Evolutionary conservation across 208 protist genomes (phyloP).

Genomic region (Naegleria fowleri): DNA sequence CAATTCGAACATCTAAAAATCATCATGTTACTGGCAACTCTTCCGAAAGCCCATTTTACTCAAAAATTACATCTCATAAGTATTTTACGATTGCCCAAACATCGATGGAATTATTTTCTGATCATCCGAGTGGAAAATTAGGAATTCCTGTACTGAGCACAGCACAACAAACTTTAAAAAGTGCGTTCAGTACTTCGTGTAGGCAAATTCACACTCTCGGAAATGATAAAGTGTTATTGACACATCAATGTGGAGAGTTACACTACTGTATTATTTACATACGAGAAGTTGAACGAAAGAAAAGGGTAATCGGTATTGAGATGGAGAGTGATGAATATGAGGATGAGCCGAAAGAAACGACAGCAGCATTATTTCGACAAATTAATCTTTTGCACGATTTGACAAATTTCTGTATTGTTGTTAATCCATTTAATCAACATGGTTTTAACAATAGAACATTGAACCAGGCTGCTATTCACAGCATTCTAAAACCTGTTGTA

Average conservation of each 20-base stretch:
- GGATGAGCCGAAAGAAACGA: background rate
- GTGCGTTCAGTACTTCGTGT: background rate
- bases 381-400: constrained; percentile 17
- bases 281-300: background rate
- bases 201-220: background rate
- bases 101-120: background rate
- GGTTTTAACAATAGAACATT: background rate
- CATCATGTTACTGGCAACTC: too few species aligned
- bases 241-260: background rate
- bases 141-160: background rate
- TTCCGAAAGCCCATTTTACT: background rate
- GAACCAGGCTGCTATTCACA: background rate
- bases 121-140: background rate
- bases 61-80: background rate
- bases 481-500: background rate
- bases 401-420: background rate
- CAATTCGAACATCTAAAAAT: too few species aligned
- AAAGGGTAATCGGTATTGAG: background rate
- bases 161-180: background rate
- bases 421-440: background rate
- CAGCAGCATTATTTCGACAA: constrained; percentile 12
- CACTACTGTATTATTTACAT: constrained; percentile 2
- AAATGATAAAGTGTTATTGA: constrained; percentile 6
- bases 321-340: background rate
- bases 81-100: background rate